Percentiles rank a stretch among this genome's conserved stretches.
phyloP scores from a whole-genome alignment of 805 yeast genomes.

The Kazachstania bromeliacearum region DNA sequence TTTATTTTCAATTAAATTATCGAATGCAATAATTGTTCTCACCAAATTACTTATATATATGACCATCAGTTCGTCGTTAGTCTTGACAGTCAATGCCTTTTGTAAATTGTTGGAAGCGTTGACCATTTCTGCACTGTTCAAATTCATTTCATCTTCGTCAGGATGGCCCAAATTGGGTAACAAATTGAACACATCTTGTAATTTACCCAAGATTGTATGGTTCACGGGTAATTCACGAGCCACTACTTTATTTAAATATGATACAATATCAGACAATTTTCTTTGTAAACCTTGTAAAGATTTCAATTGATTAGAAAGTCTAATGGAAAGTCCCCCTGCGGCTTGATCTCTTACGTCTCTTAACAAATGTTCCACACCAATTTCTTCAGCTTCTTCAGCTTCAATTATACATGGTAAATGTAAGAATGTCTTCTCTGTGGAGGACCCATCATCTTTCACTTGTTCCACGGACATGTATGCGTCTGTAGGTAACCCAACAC shows the following conservation, averaged over 20 bases:
- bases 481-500: conserved; percentile 89
- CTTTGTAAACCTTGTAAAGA: conserved; percentile 79
- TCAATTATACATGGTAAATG: conserved; percentile 88
- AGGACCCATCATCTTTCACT: conserved; percentile 90
- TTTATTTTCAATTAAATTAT: conserved; percentile 92
- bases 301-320: conserved; percentile 80
- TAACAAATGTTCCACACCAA: conserved; percentile 92
- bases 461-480: conserved; percentile 92
- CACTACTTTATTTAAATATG: conserved; percentile 66
- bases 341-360: conserved; percentile 96
- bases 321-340: conserved; percentile 81
- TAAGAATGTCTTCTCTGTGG: conserved; percentile 83
- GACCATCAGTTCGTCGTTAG: conserved; percentile 94
- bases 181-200: conserved; percentile 90
- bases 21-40: conserved; percentile 91
- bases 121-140: conserved; percentile 23
- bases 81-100: conserved; percentile 79
- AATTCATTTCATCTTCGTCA: conserved; percentile 27
- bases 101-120: conserved; percentile 43
- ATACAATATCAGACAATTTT: conserved; percentile 67
- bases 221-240: conserved; percentile 64
- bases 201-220: conserved; percentile 80
- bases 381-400: conserved; percentile 99
- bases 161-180: conserved; percentile 62
- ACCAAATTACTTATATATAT: conserved; percentile 83